Conservation (phyloP, 2,329 filamentous ascomycete genomes). For the Simplicillium sp. region DNA sequence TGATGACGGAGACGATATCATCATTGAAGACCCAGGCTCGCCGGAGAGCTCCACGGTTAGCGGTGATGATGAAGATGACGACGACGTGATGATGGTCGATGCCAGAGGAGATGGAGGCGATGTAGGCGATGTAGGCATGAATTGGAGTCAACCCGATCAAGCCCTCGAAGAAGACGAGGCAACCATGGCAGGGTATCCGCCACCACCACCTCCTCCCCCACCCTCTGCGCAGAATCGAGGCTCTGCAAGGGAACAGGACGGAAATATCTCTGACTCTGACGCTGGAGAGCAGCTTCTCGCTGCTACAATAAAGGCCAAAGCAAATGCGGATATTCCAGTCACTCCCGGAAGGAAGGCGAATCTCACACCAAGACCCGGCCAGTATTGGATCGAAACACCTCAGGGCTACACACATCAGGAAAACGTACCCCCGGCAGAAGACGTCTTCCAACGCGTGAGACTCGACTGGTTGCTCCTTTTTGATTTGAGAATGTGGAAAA, state of each 20-base stretch:
- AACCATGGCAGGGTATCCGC: conserved; percentile 64
- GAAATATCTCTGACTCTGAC: conserved; percentile 65
- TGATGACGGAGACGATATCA: conserved; percentile 19
- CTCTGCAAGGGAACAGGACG: conserved; percentile 43
- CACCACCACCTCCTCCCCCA: conserved; percentile 55
- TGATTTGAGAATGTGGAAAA: conserved; percentile 94
- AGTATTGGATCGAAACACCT: conserved; percentile 82
- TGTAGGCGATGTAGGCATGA: conserved; percentile 36
- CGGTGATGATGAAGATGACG: conserved; percentile 35
- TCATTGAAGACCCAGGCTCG: conserved; percentile 19
- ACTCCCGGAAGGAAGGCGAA: conserved; percentile 55
- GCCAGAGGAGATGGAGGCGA: conserved; percentile 34
- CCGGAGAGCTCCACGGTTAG: too few relatives aligned
- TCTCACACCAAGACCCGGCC: conserved; percentile 53
- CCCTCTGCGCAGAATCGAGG: conserved; percentile 29
- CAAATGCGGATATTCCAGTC: conserved; percentile 66
- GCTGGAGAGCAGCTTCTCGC: conserved; percentile 59
- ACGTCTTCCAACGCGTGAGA: conserved; percentile 80
- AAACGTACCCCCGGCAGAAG: conserved; percentile 64
- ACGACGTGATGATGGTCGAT: conserved; percentile 51
- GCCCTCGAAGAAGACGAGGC: conserved; percentile 68
- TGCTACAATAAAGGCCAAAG: conserved; percentile 51
- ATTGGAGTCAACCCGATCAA: conserved; percentile 49
- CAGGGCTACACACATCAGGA: conserved; percentile 54
- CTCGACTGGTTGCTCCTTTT: conserved; percentile 93